Evolutionary conservation across 805 yeast species (phyloP).

Genomic region (Wilhelminamyces savonicus): DNA sequence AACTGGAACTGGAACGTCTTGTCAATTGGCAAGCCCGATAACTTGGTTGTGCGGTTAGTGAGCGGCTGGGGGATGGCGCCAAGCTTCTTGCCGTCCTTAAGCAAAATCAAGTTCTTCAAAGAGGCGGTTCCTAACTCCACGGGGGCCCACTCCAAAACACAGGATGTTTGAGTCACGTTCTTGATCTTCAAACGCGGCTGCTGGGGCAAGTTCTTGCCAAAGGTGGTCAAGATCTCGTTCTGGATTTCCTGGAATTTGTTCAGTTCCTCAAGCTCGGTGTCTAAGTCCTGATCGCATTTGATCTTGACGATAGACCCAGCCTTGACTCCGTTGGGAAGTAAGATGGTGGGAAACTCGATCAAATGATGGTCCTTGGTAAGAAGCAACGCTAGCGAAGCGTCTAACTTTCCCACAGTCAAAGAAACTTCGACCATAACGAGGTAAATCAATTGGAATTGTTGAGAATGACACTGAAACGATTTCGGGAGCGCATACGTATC

Average conservation of each 20-base stretch:
- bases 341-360: constrained; percentile 93
- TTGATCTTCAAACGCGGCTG: constrained; percentile 61
- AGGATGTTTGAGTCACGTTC: constrained; percentile 89
- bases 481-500: too few species aligned
- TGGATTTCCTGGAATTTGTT: constrained; percentile 60
- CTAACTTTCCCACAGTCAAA: constrained; percentile 90
- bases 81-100: constrained; percentile 65
- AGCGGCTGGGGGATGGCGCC: constrained; percentile 83
- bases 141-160: constrained; percentile 92
- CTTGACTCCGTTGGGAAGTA: constrained; percentile 81
- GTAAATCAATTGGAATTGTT: too few species aligned
- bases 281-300: constrained; percentile 70
- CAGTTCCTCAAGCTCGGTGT: constrained; percentile 56
- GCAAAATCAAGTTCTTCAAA: constrained; percentile 68
- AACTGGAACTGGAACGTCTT: constrained; percentile 74
- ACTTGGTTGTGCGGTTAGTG: constrained; percentile 71
- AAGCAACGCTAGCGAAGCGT: constrained; percentile 87
- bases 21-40: constrained; percentile 88
- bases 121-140: constrained; percentile 78
- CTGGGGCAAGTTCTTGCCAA: constrained; percentile 68
- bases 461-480: too few species aligned
- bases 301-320: constrained; percentile 92
- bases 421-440: constrained; percentile 90
- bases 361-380: constrained; percentile 89
- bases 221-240: constrained; percentile 62